Conservation (phyloP, 306 rosid genomes). For the Rosa rugosa region DNA sequence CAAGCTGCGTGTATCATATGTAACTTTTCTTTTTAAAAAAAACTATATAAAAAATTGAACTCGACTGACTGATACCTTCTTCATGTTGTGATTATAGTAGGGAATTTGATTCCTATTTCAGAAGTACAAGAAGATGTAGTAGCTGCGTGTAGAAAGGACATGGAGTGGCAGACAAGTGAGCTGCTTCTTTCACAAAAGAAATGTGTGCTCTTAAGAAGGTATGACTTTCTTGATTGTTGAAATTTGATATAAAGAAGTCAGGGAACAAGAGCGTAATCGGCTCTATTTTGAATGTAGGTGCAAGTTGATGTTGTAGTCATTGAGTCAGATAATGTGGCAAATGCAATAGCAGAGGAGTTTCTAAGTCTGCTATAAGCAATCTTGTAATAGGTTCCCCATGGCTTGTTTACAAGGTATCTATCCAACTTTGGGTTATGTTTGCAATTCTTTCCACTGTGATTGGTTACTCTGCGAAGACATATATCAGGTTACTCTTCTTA, state of each 20-base stretch:
- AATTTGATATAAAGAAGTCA: slow-evolving; percentile 15
- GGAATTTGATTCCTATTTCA: no score
- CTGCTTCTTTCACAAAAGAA: slow-evolving; percentile 72
- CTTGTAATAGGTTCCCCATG: slow-evolving; percentile 80
- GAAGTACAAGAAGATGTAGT: no score
- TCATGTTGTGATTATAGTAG: no score
- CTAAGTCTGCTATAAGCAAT: slow-evolving; percentile 49
- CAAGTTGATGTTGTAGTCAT: slow-evolving; percentile 59
- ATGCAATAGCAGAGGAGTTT: slow-evolving; percentile 70
- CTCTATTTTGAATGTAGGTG: slow-evolving; percentile 50
- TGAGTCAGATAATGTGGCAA: slow-evolving; percentile 77
- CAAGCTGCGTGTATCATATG: no score
- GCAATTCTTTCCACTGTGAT: no score
- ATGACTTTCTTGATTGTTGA: not conserved
- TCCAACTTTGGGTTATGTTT: not conserved
- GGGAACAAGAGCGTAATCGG: slow-evolving; percentile 15
- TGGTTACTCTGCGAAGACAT: no score
- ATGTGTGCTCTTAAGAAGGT: slow-evolving; percentile 80
- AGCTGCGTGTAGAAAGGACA: not conserved
- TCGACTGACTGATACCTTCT: no score
- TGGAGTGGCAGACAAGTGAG: slow-evolving; percentile 55
- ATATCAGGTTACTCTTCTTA: no score
- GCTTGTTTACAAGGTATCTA: slow-evolving; percentile 69
- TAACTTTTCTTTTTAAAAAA: no score
- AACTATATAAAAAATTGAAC: no score